These are phyloP conservation scores for Ceratocystis ficicola DNA, from an alignment of 2,329 filamentous ascomycete species.

Conservation along the genomic window DNA sequence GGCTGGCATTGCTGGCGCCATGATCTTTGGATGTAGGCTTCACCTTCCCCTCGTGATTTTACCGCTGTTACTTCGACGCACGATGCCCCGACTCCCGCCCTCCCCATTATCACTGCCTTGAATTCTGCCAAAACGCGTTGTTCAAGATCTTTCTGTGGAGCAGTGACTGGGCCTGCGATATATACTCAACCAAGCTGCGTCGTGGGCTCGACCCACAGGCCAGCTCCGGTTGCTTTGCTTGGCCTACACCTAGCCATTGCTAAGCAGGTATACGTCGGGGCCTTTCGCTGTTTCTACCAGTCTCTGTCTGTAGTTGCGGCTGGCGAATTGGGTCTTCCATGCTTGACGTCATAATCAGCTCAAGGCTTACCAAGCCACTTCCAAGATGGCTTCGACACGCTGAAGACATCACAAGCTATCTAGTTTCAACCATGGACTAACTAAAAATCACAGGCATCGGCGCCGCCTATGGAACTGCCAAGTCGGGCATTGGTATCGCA, in stretches of 20 bases:
- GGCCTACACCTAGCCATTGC: not conserved
- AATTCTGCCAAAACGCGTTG: not conserved
- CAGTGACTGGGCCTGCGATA: not conserved
- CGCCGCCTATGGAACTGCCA: slow-evolving; percentile 77
- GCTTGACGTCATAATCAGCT: slow-evolving; percentile 2
- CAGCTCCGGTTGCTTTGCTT: not conserved
- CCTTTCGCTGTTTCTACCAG: not conserved
- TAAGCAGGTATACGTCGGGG: no score
- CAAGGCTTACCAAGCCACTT: not conserved
- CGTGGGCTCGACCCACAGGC: not conserved
- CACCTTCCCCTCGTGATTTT: slow-evolving; percentile 23
- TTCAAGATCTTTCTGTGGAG: not conserved
- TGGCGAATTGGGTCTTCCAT: not conserved
- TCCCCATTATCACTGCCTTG: not conserved
- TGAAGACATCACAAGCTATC: not conserved
- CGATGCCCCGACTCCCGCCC: not conserved
- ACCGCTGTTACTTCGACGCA: not conserved
- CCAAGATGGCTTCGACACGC: not conserved
- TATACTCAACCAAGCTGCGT: not conserved
- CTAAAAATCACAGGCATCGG: slow-evolving; percentile 41
- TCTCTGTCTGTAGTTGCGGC: not conserved
- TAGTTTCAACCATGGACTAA: not conserved
- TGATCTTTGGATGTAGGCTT: slow-evolving; percentile 68
- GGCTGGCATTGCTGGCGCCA: slow-evolving; percentile 68
- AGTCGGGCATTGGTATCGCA: slow-evolving; percentile 77